A percentile compares a stretch with the other conserved stretches of the same genome.
Conservation (phyloP, 140 eudicot species). For the Eryngium alpinum region DNA sequence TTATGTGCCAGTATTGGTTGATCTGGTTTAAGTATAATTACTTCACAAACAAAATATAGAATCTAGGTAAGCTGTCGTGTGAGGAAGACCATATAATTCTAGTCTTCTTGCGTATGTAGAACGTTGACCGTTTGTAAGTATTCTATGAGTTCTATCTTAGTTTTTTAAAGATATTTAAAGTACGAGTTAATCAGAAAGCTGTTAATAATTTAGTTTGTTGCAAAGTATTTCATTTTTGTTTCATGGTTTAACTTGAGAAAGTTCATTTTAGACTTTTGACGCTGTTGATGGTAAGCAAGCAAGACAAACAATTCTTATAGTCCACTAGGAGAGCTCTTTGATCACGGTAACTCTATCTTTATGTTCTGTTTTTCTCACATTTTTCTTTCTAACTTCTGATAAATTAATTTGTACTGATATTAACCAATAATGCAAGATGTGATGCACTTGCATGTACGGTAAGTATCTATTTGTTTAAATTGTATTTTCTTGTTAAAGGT, state of each 20-base stretch:
- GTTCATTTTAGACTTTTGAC: slow-evolving; percentile 68
- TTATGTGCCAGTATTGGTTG: too few relatives aligned
- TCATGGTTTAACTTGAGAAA: neutral
- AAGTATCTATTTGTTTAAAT: slow-evolving; percentile 23
- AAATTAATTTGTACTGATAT: slow-evolving; percentile 2
- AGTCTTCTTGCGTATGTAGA: too few relatives aligned
- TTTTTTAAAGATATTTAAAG: too few relatives aligned
- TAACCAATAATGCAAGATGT: slow-evolving; percentile 54
- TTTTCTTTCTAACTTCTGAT: neutral
- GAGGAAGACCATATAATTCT: too few relatives aligned
- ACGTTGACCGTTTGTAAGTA: too few relatives aligned
- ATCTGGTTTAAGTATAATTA: too few relatives aligned
- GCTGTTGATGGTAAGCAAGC: slow-evolving; percentile 99
- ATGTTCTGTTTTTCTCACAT: neutral
- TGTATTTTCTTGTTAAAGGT: too few relatives aligned
- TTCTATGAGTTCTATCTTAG: too few relatives aligned
- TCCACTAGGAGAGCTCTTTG: slow-evolving; percentile 98
- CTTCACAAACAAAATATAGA: too few relatives aligned
- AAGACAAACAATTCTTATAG: slow-evolving; percentile 91
- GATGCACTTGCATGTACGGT: slow-evolving; percentile 98
- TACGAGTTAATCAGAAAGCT: too few relatives aligned
- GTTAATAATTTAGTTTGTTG: neutral
- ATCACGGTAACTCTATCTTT: slow-evolving; percentile 51
- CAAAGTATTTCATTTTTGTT: too few relatives aligned
- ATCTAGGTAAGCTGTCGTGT: too few relatives aligned